These are phyloP conservation scores for Quillaja saponaria DNA, from an alignment of 306 rosid species.

Conservation along the genomic window DNA sequence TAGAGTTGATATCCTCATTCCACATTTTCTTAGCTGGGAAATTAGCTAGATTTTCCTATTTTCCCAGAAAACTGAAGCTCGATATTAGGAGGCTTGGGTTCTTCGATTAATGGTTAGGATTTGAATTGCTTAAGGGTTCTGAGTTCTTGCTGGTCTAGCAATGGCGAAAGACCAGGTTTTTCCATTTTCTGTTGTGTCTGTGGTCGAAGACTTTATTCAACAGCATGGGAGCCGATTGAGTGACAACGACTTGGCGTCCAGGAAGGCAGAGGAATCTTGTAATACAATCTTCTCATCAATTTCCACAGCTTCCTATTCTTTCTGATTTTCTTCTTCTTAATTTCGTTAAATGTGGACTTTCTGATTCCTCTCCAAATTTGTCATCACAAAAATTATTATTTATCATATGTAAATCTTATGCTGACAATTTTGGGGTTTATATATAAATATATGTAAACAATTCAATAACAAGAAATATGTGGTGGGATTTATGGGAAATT, in stretches of 20 bases:
- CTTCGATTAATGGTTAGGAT: slow-evolving; percentile 21
- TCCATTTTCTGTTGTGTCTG: slow-evolving; percentile 68
- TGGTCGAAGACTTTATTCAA: slow-evolving; percentile 79
- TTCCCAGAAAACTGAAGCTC: slow-evolving; percentile 8
- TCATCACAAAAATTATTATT: no score
- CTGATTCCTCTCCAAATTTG: neutral
- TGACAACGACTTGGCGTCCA: slow-evolving; percentile 51
- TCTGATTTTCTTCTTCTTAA: neutral
- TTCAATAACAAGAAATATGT: no score
- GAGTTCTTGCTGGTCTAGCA: slow-evolving; percentile 23
- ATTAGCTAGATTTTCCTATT: slow-evolving; percentile 11
- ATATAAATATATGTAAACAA: no score
- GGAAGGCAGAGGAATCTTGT: slow-evolving; percentile 82
- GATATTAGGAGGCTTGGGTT: slow-evolving; percentile 8
- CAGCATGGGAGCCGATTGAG: slow-evolving; percentile 42
- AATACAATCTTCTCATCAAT: slow-evolving; percentile 18
- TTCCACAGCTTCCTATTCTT: slow-evolving; percentile 4
- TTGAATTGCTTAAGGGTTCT: slow-evolving; percentile 16
- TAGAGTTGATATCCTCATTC: slow-evolving; percentile 28
- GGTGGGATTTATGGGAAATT: no score
- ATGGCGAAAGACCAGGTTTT: slow-evolving; percentile 63
- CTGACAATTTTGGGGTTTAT: no score
- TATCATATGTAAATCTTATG: no score
- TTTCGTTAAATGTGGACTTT: neutral
- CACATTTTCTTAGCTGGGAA: slow-evolving; percentile 22